Conservation (phyloP, 129 eudicot genomes). For the Mikania micrantha region DNA sequence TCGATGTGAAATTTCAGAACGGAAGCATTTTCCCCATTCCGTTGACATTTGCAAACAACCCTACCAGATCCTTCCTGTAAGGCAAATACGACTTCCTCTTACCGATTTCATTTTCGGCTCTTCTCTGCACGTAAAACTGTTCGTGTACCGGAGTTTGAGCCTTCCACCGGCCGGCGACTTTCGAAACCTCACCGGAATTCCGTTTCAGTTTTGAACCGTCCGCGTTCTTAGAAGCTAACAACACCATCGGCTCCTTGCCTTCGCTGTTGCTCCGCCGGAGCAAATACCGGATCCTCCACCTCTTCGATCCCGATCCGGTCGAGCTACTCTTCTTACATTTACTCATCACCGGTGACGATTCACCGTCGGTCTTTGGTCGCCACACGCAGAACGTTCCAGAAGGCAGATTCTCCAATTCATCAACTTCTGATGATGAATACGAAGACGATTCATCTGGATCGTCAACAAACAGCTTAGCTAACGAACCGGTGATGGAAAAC, state of each 20-base stretch:
- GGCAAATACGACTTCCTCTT: conserved; percentile 60
- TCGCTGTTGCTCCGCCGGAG: conserved; percentile 61
- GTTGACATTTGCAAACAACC: conserved; percentile 45
- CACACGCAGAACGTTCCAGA: not conserved
- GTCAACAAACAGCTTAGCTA: conserved; percentile 25
- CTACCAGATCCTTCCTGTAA: conserved; percentile 55
- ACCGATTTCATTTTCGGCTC: conserved; percentile 42
- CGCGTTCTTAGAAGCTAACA: conserved; percentile 33
- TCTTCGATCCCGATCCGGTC: conserved; percentile 32
- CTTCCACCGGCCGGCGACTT: not conserved
- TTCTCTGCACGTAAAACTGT: conserved; percentile 35
- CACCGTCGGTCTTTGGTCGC: not conserved
- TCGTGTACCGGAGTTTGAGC: conserved; percentile 35
- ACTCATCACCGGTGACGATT: conserved; percentile 11
- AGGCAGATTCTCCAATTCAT: not conserved
- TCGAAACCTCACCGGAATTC: conserved; percentile 14
- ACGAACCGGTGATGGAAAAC: conserved; percentile 6
- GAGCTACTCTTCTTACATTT: not conserved
- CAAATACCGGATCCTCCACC: conserved; percentile 55
- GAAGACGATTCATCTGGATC: conserved; percentile 31
- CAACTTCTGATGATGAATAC: conserved; percentile 49
- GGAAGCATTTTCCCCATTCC: conserved; percentile 28
- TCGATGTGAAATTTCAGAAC: conserved; percentile 7
- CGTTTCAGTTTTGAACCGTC: conserved; percentile 9
- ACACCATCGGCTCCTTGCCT: conserved; percentile 45